These are phyloP conservation scores for Botrytis pseudocinerea DNA, from an alignment of 2,329 filamentous ascomycete genomes.

Conservation along the genomic window DNA sequence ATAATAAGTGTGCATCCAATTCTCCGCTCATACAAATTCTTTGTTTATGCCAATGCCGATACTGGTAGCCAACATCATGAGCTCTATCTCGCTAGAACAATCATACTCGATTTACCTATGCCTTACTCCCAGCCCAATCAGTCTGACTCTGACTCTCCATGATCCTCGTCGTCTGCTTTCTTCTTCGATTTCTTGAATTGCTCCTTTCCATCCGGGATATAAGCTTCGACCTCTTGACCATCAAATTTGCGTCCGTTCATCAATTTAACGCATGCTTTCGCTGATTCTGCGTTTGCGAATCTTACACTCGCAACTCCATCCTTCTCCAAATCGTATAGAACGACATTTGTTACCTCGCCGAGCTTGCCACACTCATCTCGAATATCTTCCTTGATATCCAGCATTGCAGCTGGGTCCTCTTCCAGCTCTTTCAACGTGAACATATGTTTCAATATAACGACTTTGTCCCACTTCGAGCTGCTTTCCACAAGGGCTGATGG, in stretches of 20 bases:
- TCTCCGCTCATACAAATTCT: background rate
- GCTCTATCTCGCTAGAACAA: background rate
- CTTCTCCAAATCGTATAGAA: slow-evolving; percentile 82
- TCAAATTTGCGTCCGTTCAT: slow-evolving; percentile 84
- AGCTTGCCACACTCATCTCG: slow-evolving; percentile 85
- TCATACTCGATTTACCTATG: slow-evolving; percentile 2
- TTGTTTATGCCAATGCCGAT: background rate
- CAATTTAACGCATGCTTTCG: slow-evolving; percentile 67
- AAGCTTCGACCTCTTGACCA: slow-evolving; percentile 69
- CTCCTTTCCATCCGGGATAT: slow-evolving; percentile 69
- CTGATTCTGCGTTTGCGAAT: slow-evolving; percentile 71
- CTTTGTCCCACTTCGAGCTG: slow-evolving; percentile 67
- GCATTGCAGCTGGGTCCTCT: slow-evolving; percentile 76
- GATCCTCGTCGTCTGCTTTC: slow-evolving; percentile 44
- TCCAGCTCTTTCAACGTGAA: slow-evolving; percentile 85
- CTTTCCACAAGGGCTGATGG: slow-evolving; percentile 59
- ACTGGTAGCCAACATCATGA: slow-evolving; percentile 1
- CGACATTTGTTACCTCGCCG: slow-evolving; percentile 85
- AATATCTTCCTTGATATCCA: slow-evolving; percentile 95
- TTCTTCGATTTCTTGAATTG: slow-evolving; percentile 69
- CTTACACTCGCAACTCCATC: slow-evolving; percentile 84
- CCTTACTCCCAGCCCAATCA: slow-evolving; percentile 4
- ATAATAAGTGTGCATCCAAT: slow-evolving; percentile 5
- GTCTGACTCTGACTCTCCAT: slow-evolving; percentile 5
- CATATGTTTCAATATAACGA: slow-evolving; percentile 88